A percentile compares a stretch with the other conserved stretches of the same genome.
Evolutionary conservation across 352 stramenopile genomes (phyloP).

Genomic region (Phytopythium chamaehyphon): DNA sequence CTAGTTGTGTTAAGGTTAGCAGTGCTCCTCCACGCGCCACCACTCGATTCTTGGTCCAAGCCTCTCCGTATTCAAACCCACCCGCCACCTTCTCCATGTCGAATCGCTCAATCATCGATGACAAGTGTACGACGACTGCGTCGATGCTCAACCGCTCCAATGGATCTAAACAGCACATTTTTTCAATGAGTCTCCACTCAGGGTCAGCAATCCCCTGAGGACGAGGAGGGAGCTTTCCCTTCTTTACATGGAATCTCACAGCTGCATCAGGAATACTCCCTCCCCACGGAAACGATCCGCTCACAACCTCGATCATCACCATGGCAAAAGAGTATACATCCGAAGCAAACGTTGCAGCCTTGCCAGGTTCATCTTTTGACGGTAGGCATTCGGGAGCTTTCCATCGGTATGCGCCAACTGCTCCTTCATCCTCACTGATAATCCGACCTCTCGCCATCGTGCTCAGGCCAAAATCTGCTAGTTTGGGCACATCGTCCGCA

Average conservation of each 20-base stretch:
- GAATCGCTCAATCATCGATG: slow-evolving; percentile 1
- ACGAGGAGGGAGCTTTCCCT: background rate
- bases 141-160: background rate
- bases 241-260: background rate
- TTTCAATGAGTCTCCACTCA: slow-evolving; percentile 1
- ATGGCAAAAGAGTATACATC: slow-evolving; percentile 6
- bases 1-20: background rate
- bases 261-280: background rate
- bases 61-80: no score
- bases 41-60: background rate
- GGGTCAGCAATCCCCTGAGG: background rate
- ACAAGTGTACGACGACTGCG: slow-evolving; percentile 1
- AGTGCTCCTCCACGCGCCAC: background rate
- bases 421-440: background rate
- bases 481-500: slow-evolving; percentile 20
- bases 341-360: slow-evolving; percentile 1
- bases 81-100: background rate
- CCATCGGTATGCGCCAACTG: slow-evolving; percentile 21
- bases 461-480: slow-evolving; percentile 30
- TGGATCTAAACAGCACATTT: slow-evolving; percentile 4
- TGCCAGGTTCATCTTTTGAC: background rate
- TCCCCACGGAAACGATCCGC: background rate
- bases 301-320: slow-evolving; percentile 8
- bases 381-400: slow-evolving; percentile 23
- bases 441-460: background rate